Conservation (phyloP, 331 rosid genomes). For the Acacia concinna region DNA sequence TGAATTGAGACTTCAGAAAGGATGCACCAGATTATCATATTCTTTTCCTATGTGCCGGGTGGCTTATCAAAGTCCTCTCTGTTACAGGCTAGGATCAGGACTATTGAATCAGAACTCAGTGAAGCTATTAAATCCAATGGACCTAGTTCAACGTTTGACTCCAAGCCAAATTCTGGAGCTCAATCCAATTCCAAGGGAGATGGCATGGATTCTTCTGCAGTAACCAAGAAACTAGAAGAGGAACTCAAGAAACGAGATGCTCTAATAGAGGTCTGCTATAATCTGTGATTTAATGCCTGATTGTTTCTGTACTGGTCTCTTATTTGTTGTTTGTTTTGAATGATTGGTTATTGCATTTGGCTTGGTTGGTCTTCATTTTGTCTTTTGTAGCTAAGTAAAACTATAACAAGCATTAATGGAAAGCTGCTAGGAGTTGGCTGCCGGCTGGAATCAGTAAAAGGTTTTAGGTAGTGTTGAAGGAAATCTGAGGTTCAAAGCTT, state of each 20-base stretch:
- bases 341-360: slow-evolving; percentile 18
- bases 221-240: slow-evolving; percentile 89
- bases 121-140: slow-evolving; percentile 52
- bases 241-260: slow-evolving; percentile 97
- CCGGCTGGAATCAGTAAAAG: neutral
- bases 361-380: slow-evolving; percentile 10
- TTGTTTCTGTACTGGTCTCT: slow-evolving; percentile 6
- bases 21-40: neutral
- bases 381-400: neutral
- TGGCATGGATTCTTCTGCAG: slow-evolving; percentile 61
- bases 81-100: slow-evolving; percentile 63
- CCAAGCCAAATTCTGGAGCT: slow-evolving; percentile 49
- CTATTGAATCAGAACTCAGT: slow-evolving; percentile 67
- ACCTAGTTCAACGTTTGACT: slow-evolving; percentile 42
- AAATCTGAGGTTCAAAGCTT: neutral
- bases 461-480: neutral
- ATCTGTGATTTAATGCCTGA: slow-evolving; percentile 23
- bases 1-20: slow-evolving; percentile 15
- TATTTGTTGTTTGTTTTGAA: neutral
- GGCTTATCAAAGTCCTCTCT: slow-evolving; percentile 26
- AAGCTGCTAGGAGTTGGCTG: neutral
- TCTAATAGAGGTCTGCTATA: slow-evolving; percentile 78
- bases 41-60: slow-evolving; percentile 9
- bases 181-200: slow-evolving; percentile 64
- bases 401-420: neutral